Evolutionary conservation across 1,284 basidiomycete species (phyloP).

Genomic region (Tausonia pullulans): DNA sequence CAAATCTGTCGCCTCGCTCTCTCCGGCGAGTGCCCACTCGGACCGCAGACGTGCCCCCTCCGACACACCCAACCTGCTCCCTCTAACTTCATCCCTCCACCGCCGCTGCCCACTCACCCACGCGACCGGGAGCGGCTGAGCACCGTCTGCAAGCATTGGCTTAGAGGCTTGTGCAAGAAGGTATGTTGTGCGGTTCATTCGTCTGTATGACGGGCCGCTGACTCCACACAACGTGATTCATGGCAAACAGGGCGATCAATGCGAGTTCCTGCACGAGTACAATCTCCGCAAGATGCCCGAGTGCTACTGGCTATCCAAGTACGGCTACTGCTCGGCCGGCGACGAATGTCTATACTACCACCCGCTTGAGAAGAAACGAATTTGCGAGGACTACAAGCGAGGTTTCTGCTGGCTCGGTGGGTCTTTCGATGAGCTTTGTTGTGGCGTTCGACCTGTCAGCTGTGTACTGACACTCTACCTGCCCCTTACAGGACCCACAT

Average conservation of each 20-base stretch:
- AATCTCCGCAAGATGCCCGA: conserved; percentile 98
- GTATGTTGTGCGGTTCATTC: background rate
- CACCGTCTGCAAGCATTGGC: conserved; percentile 99
- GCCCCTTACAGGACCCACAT: conserved; percentile 57
- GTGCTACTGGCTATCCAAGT: conserved; percentile 97
- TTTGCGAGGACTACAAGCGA: conserved; percentile 90
- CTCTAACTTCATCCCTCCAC: conserved; percentile 76
- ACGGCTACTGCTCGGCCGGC: conserved; percentile 94
- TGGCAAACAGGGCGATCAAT: conserved; percentile 56
- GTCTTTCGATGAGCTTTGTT: conserved; percentile 23
- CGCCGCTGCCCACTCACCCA: conserved; percentile 62
- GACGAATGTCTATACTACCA: conserved; percentile 98
- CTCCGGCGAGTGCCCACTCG: conserved; percentile 74
- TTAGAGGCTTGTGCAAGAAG: conserved; percentile 96
- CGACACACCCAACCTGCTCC: conserved; percentile 77
- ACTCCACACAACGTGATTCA: background rate
- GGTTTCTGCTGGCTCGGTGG: conserved; percentile 88
- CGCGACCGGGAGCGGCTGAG: conserved; percentile 70
- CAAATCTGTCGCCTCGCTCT: conserved; percentile 80
- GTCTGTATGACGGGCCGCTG: background rate
- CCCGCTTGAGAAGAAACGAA: conserved; percentile 83
- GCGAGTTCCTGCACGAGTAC: conserved; percentile 99
- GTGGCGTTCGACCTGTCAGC: background rate
- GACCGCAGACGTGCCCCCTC: conserved; percentile 73
- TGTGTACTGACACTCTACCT: background rate